Evolutionary conservation across 169 alveolate species (phyloP), one percentile per base, ranked within the genome.

Genomic region (Plasmodium knowlesi): DNA sequence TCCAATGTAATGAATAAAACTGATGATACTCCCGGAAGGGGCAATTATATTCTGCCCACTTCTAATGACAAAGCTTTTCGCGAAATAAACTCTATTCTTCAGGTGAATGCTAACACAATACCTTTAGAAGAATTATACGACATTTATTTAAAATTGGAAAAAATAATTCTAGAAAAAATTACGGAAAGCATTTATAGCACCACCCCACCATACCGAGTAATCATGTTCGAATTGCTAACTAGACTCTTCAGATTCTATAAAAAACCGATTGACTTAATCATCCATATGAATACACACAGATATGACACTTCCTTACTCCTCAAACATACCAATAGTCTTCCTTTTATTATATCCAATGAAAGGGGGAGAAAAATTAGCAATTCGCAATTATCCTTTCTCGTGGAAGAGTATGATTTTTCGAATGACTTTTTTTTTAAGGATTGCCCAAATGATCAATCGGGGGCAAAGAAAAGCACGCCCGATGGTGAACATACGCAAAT

Each of bases 171-270:
- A 61, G 94, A 81, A 74, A 93, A 92, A 34, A 71, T 96, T 83
- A 71, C 95, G 19, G 95, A 76, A 82, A 93, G 94, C 78, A 92
- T 96, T 19, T 96, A 96, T 61, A 91, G 86, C 80, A 93, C 96
- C 43, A 96, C 97, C 14, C 97, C 97, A 22, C 97, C 97, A 1
- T 96, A 96, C 89, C 74, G 97, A 28, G 96, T 95, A 46, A 95
- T 96, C 22, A 96, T 95, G 92, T 96, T 96, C 41, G 97, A 96
- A 72, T 83, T 96, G 53, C 70, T 96, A 74, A 96, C 97, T 19
- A 78, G 97, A 34, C 82, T 96, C 37, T 78, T 96, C 46, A 92
- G 93, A n/a, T 80, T 96, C 46, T 95, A 95, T 80, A 22, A 25
- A 19, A 53, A 89, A 89, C 94, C 94, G 2, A 89, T 89, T 22